phyloP scores from a whole-genome alignment of 2,329 filamentous ascomycete species.

The Talaromyces sp. region DNA sequence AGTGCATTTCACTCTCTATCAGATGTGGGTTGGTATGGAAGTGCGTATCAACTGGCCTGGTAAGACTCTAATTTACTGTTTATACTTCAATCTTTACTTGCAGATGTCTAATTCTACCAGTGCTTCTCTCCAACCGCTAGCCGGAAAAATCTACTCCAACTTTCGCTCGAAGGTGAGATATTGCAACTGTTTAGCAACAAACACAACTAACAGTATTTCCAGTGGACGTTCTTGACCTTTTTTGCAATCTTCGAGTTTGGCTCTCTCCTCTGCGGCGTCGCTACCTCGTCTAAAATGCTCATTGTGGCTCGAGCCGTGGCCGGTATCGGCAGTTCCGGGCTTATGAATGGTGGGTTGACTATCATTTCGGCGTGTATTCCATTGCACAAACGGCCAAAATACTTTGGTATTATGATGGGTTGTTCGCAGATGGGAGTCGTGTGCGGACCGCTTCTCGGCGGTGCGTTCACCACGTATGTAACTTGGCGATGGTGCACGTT shows the following conservation, averaged over 20 bases:
- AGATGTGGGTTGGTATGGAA: conserved; percentile 22
- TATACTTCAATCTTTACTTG: not conserved
- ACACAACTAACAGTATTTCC: not conserved
- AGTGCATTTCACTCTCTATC: conserved; percentile 20
- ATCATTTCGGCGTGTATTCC: conserved; percentile 9
- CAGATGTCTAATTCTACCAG: conserved; percentile 3
- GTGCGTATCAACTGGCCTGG: conserved; percentile 29
- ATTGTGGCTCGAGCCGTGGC: conserved; percentile 32
- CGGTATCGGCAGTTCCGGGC: conserved; percentile 25
- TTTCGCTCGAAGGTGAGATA: conserved; percentile 24
- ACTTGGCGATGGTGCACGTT: conserved; percentile 41
- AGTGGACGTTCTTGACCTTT: conserved; percentile 2
- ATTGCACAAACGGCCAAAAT: conserved; percentile 9
- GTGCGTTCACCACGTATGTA: conserved; percentile 35
- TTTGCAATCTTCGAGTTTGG: conserved; percentile 34
- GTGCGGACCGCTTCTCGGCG: conserved; percentile 29
- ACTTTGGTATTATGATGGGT: conserved; percentile 11
- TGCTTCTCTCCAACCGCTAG: conserved; percentile 43
- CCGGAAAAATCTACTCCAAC: conserved; percentile 34
- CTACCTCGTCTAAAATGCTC: conserved; percentile 25
- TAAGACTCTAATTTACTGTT: conserved; percentile 3
- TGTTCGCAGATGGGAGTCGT: conserved; percentile 21
- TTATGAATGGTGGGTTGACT: conserved; percentile 20
- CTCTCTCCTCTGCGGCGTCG: conserved; percentile 27
- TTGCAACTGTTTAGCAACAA: conserved; percentile 4